Evolutionary conservation across 2,329 filamentous ascomycete species (phyloP).

Genomic region (Pseudogymnoascus sp.): DNA sequence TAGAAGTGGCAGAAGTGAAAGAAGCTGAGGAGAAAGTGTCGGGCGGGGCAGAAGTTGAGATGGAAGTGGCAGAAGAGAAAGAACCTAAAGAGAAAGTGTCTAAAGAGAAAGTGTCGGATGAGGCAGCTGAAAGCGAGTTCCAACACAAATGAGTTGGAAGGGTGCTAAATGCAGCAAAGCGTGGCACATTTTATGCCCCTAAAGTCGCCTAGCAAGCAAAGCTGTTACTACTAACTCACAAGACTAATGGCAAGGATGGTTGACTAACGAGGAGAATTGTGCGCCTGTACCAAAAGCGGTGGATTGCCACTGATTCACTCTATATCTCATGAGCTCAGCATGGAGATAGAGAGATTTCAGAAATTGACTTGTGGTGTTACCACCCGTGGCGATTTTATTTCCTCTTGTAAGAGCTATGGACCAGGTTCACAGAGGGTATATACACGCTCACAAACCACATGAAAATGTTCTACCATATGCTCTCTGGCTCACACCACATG

Average conservation of each 20-base stretch:
- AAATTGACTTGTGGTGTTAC: not conserved
- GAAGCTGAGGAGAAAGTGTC: not conserved
- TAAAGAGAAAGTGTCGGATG: conserved; percentile 12
- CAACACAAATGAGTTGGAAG: not conserved
- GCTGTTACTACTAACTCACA: not conserved
- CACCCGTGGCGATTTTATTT: too few species aligned
- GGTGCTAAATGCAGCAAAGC: not conserved
- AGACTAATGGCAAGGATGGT: not conserved
- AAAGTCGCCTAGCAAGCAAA: not conserved
- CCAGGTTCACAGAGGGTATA: too few species aligned
- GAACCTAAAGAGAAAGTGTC: too few species aligned
- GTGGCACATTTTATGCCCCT: not conserved
- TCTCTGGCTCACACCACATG: not conserved
- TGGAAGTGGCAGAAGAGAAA: conserved; percentile 15
- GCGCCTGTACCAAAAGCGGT: not conserved
- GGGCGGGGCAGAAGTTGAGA: conserved; percentile 3
- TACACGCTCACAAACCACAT: not conserved
- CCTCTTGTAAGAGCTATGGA: too few species aligned
- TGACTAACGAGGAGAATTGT: too few species aligned
- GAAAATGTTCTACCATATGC: not conserved
- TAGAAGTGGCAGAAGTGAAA: conserved; percentile 15
- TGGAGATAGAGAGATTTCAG: not conserved
- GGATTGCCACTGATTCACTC: too few species aligned
- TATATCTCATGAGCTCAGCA: not conserved
- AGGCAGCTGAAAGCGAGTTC: conserved; percentile 12